Base-by-base conservation (phyloP, 345 rosid genomes). In the Melastoma malabathricum region DNA sequence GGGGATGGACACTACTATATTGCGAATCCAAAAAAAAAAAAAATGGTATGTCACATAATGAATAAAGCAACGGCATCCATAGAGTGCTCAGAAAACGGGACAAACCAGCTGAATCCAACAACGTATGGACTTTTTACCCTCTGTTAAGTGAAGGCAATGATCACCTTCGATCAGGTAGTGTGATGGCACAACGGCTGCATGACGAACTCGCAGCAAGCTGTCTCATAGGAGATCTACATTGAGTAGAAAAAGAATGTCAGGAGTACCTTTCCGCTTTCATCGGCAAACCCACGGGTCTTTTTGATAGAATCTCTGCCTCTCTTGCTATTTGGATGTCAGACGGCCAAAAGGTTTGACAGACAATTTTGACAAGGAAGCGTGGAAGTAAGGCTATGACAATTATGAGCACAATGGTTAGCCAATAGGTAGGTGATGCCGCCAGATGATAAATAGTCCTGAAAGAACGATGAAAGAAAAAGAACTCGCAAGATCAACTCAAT, bases 291-390 rank as follows among this genome's bases (percentile, higher is more conserved):
- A 61, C 59, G 44, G 66, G 61, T 27, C 43, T 55, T 57, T 63
- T 65, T 60, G 57, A 61, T 20, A 74, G 60, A 62, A 59, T 68
- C 74, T 84, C 94, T 3, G 74, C 78, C 72, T 84, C 94, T 66
- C 83, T 74, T 54, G 94, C 88, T 47, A 81, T 73, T 65, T 67
- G 86, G 51, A 84, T 73, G 69, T 84, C 88, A 46, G 88, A 81
- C 58, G 94, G 94, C 81, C 83, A 72, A 56, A 81, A 78, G 18
- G 18, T 52, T 62, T 81, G 94, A 13, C 74, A 65, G 54, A 69
- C 61, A 49, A 73, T 76, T 75, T 84, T 84, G 54, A 74, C 48
- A 56, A 84, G 71, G 60, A 81, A 78, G 29, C 85, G 94, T 27
- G 94, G 94, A 47, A 84, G 81, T 50, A 84, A 64, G 58, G 75